These are phyloP conservation scores for Fusarium sp. DNA, from an alignment of 2,329 filamentous ascomycete species.

Conservation along the genomic window DNA sequence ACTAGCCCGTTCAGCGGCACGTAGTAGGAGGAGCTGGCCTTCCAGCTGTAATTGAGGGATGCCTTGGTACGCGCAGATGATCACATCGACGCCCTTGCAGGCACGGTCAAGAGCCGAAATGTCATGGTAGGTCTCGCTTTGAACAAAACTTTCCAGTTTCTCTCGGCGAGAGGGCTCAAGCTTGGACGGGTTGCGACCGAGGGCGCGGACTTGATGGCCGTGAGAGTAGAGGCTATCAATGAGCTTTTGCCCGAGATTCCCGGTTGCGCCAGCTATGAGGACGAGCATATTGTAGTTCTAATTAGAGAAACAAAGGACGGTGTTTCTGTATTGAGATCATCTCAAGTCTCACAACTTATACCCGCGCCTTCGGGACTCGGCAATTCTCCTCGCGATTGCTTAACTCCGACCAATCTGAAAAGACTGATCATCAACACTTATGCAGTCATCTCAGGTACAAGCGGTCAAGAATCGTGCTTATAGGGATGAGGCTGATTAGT, in stretches of 20 bases:
- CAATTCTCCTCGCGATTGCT: not conserved
- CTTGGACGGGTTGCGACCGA: conserved; percentile 45
- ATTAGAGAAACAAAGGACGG: not conserved
- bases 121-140: conserved; percentile 40
- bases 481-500: not conserved
- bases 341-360: not conserved
- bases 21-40: conserved; percentile 48
- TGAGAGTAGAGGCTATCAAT: conserved; percentile 37
- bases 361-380: not conserved
- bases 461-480: not conserved
- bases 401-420: not conserved
- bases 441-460: not conserved
- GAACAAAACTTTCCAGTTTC: conserved; percentile 44
- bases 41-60: conserved; percentile 42
- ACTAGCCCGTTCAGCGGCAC: conserved; percentile 48
- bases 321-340: not conserved
- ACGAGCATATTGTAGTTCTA: conserved; percentile 44
- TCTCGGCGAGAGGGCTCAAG: conserved; percentile 28
- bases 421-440: not conserved
- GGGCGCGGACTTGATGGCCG: conserved; percentile 48
- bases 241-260: conserved; percentile 47
- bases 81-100: conserved; percentile 46
- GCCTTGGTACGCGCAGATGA: conserved; percentile 45
- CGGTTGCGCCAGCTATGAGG: conserved; percentile 49
- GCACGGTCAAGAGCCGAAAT: conserved; percentile 46